A percentile compares a stretch with the other conserved stretches of the same genome.
Evolutionary conservation across 2,329 filamentous ascomycete species (phyloP).

Genomic region (Fusarium kyushuense): DNA sequence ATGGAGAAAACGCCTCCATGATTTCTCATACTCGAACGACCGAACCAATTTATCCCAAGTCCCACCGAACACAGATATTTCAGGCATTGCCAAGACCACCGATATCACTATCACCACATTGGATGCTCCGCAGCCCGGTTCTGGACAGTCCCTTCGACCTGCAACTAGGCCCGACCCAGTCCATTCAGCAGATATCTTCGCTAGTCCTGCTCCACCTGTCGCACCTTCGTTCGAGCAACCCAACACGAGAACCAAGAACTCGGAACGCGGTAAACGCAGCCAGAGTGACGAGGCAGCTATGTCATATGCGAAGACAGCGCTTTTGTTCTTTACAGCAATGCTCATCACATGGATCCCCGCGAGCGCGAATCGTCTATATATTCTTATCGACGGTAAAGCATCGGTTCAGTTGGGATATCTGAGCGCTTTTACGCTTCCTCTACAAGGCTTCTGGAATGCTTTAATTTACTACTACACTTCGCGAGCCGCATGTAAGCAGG

Average conservation of each 20-base stretch:
- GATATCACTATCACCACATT: constrained; percentile 11
- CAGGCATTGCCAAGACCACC: constrained; percentile 12
- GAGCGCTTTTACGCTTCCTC: constrained; percentile 4
- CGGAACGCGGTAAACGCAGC: neutral
- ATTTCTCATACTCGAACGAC: constrained; percentile 15
- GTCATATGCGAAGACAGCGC: constrained; percentile 12
- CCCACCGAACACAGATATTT: neutral
- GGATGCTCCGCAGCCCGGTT: neutral
- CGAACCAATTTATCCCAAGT: neutral
- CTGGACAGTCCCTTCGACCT: neutral
- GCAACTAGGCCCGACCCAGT: constrained; percentile 6
- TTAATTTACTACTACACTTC: constrained; percentile 24
- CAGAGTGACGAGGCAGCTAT: constrained; percentile 13
- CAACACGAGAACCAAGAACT: neutral
- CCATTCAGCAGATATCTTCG: constrained; percentile 7
- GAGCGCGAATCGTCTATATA: constrained; percentile 18
- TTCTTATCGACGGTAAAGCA: constrained; percentile 8
- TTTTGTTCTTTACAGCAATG: constrained; percentile 16
- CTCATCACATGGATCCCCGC: constrained; percentile 18
- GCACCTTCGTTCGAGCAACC: neutral
- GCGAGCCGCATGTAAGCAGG: constrained; percentile 9
- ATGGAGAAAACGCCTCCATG: constrained; percentile 6
- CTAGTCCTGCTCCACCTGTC: neutral
- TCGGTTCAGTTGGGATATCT: constrained; percentile 5
- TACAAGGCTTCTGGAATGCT: constrained; percentile 20